Evolutionary conservation across 2,329 filamentous ascomycete genomes (phyloP).

Genomic region (Colletotrichum noveboracense): DNA sequence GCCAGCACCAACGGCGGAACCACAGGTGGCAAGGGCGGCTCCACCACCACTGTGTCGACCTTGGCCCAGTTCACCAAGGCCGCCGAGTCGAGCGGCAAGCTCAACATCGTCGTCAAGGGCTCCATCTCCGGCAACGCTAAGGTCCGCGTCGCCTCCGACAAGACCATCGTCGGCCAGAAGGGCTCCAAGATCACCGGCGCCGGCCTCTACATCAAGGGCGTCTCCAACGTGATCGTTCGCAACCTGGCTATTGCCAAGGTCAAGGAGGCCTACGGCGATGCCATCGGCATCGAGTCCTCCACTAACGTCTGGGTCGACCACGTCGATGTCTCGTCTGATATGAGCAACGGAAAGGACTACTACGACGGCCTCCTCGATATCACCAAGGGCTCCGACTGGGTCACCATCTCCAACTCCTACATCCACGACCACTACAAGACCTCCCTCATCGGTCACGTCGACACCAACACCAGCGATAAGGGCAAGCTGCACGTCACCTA

Average conservation of each 20-base stretch:
- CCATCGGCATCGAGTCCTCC: slow-evolving; percentile 61
- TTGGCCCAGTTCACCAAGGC: slow-evolving; percentile 52
- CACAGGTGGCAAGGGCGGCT: slow-evolving; percentile 54
- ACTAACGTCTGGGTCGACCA: slow-evolving; percentile 73
- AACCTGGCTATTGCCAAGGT: slow-evolving; percentile 66
- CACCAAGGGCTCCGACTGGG: slow-evolving; percentile 66
- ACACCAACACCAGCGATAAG: slow-evolving; percentile 60
- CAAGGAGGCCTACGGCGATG: slow-evolving; percentile 61
- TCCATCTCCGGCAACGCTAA: slow-evolving; percentile 44
- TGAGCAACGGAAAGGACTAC: slow-evolving; percentile 68
- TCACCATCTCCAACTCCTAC: slow-evolving; percentile 52
- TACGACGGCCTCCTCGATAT: slow-evolving; percentile 71
- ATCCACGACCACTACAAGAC: slow-evolving; percentile 61
- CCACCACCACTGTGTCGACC: slow-evolving; percentile 54
- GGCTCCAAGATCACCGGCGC: slow-evolving; percentile 46
- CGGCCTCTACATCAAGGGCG: slow-evolving; percentile 57
- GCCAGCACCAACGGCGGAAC: slow-evolving; percentile 46
- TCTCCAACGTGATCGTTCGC: slow-evolving; percentile 65
- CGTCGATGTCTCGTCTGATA: slow-evolving; percentile 67
- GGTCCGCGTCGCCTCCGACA: slow-evolving; percentile 48
- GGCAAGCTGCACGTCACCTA: slow-evolving; percentile 69
- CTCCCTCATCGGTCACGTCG: slow-evolving; percentile 63
- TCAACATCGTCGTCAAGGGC: slow-evolving; percentile 47
- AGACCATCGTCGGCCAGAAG: slow-evolving; percentile 47
- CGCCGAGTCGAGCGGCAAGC: slow-evolving; percentile 46